phyloP scores from a whole-genome alignment of 805 yeast genomes.

The Wickerhamomyces rabaulensis region DNA sequence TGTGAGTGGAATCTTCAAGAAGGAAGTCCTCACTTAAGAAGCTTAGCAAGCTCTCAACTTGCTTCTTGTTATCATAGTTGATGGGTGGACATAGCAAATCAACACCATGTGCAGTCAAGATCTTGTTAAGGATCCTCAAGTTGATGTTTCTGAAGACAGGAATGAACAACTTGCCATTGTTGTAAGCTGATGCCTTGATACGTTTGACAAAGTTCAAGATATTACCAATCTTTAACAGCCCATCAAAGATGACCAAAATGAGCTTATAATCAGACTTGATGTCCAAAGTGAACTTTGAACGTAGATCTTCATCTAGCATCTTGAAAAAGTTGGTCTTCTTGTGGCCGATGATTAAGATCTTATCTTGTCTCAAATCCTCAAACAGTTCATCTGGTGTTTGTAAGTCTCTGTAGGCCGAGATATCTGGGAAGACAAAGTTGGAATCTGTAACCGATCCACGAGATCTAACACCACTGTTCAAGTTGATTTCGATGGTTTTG shows the following conservation, averaged over 20 bases:
- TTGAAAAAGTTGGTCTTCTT: constrained; percentile 17
- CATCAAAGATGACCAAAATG: constrained; percentile 23
- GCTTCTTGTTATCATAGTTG: constrained; percentile 13
- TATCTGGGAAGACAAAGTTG: constrained; percentile 17
- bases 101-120: constrained; percentile 13
- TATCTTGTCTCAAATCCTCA: constrained; percentile 2
- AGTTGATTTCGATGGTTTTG: constrained; percentile 20
- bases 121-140: constrained; percentile 13
- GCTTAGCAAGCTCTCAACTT: constrained; percentile 16
- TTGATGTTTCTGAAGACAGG: constrained; percentile 23
- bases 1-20: neutral
- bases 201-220: constrained; percentile 22
- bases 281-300: constrained; percentile 18
- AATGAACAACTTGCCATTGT: constrained; percentile 15
- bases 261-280: constrained; percentile 11
- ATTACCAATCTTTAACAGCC: constrained; percentile 24
- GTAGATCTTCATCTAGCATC: constrained; percentile 11
- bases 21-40: constrained; percentile 16
- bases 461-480: constrained; percentile 12
- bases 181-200: neutral
- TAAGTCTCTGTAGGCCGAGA: constrained; percentile 1
- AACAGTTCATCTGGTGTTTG: neutral
- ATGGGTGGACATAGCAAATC: constrained; percentile 23
- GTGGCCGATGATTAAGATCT: constrained; percentile 23
- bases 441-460: constrained; percentile 4